These are phyloP conservation scores for Thyridium curvatum DNA, from an alignment of 2,329 filamentous ascomycete species.

Conservation along the genomic window DNA sequence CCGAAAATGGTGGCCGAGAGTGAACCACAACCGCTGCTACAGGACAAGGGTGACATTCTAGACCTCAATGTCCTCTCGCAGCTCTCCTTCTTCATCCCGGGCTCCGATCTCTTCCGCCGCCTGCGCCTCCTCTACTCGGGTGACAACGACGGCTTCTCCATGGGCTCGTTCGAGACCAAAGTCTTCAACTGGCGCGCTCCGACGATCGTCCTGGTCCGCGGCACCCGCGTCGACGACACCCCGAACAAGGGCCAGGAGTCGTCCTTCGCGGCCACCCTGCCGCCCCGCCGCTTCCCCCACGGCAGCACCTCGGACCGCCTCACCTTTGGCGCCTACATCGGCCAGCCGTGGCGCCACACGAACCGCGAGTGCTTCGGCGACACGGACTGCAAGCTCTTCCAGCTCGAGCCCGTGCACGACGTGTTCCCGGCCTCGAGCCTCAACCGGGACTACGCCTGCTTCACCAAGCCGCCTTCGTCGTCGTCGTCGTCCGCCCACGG, in stretches of 20 bases:
- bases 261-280: constrained; percentile 54
- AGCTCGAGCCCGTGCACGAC: constrained; percentile 65
- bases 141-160: constrained; percentile 65
- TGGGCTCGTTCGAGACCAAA: constrained; percentile 69
- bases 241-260: constrained; percentile 45
- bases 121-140: constrained; percentile 66
- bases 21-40: constrained; percentile 38
- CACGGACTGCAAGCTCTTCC: constrained; percentile 59
- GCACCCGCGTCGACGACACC: constrained; percentile 48
- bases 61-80: constrained; percentile 60
- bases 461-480: constrained; percentile 45
- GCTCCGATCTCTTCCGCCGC: constrained; percentile 56
- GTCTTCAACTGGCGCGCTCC: constrained; percentile 74
- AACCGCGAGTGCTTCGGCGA: constrained; percentile 64
- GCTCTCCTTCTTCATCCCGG: constrained; percentile 66
- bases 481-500: constrained; percentile 36
- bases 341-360: constrained; percentile 63
- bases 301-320: constrained; percentile 31
- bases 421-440: constrained; percentile 60
- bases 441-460: constrained; percentile 63
- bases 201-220: constrained; percentile 64
- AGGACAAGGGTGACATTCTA: constrained; percentile 53
- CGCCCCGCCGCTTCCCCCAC: constrained; percentile 53
- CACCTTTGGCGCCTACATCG: constrained; percentile 62
- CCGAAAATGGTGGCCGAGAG: constrained; percentile 14